Conservation (phyloP, 495 filamentous ascomycete genomes). For the Trichoderma erinaceum region DNA sequence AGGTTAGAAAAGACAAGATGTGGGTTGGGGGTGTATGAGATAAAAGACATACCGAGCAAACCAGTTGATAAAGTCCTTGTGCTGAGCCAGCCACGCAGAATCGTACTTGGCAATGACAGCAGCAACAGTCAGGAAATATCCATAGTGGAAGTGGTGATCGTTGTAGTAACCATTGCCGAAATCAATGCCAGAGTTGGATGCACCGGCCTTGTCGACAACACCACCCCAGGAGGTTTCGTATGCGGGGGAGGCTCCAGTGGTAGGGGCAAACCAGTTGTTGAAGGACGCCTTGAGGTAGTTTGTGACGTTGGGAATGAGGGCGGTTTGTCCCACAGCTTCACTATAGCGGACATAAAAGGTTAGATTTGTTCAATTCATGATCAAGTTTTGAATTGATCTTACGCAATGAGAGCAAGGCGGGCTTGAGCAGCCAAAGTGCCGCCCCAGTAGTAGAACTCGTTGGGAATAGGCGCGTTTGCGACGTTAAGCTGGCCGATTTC, state of each 20-base stretch:
- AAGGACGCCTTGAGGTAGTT: conserved; percentile 17
- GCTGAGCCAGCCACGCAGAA: conserved; percentile 10
- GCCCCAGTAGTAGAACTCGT: conserved; percentile 19
- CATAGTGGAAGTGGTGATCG: conserved; percentile 20
- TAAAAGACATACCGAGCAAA: conserved; percentile 16
- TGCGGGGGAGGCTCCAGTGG: conserved; percentile 11
- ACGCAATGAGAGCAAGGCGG: conserved; percentile 19
- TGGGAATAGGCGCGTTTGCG: conserved; percentile 9
- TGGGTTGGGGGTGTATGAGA: not conserved
- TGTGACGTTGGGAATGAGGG: conserved; percentile 10
- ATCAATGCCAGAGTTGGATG: conserved; percentile 15
- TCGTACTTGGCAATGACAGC: conserved; percentile 19
- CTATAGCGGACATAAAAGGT: not conserved
- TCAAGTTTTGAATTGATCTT: no score
- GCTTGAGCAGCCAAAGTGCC: conserved; percentile 16
- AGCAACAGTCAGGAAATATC: conserved; percentile 16
- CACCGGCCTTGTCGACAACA: conserved; percentile 16
- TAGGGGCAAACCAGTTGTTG: conserved; percentile 16
- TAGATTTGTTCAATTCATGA: no score
- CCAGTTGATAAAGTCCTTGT: conserved; percentile 18
- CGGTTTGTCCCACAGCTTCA: conserved; percentile 14
- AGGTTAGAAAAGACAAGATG: not conserved
- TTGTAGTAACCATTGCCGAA: conserved; percentile 19
- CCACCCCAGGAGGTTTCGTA: conserved; percentile 18
- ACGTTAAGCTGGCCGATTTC: conserved; percentile 11